Conservation (phyloP, 768 basidiomycete species). For the Suillus cothurnatus region DNA sequence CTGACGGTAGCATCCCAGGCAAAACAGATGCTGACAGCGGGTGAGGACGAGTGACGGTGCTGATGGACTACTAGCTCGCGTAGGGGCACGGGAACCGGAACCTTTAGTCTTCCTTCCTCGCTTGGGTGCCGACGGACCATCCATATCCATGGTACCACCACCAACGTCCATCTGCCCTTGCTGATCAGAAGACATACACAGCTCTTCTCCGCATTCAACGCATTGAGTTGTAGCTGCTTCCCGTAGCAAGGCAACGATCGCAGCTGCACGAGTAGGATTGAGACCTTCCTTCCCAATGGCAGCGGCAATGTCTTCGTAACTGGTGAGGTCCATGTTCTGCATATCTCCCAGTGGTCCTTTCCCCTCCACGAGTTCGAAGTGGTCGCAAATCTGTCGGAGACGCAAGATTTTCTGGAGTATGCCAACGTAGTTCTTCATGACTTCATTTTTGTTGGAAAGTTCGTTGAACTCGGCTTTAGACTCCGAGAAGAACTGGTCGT, state of each 20-base stretch:
- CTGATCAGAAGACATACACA: conserved; percentile 53
- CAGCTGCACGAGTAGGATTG: conserved; percentile 68
- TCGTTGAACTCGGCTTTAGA: conserved; percentile 92
- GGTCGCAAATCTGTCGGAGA: conserved; percentile 97
- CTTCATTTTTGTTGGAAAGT: conserved; percentile 84
- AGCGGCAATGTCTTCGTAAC: conserved; percentile 78
- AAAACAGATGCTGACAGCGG: conserved; percentile 93
- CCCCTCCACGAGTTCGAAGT: conserved; percentile 84
- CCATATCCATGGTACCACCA: conserved; percentile 49
- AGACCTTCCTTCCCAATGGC: conserved; percentile 81
- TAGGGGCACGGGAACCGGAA: conserved; percentile 62
- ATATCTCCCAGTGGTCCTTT: conserved; percentile 52
- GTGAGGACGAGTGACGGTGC: conserved; percentile 74
- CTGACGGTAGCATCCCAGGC: conserved; percentile 79
- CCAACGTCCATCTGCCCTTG: conserved; percentile 38
- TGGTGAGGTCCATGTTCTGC: conserved; percentile 48
- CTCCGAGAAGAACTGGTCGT: conserved; percentile 85
- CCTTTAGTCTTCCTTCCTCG: conserved; percentile 59
- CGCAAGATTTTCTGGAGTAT: conserved; percentile 96
- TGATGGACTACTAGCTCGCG: conserved; percentile 74
- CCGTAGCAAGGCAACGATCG: conserved; percentile 82
- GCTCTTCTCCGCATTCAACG: conserved; percentile 82
- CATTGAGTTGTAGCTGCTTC: conserved; percentile 91
- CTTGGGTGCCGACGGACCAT: conserved; percentile 50
- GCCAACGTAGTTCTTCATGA: conserved; percentile 98